Percentiles rank a stretch among this genome's conserved stretches.
phyloP scores from a whole-genome alignment of 164 flowering plant genomes.

The Piper betle region DNA sequence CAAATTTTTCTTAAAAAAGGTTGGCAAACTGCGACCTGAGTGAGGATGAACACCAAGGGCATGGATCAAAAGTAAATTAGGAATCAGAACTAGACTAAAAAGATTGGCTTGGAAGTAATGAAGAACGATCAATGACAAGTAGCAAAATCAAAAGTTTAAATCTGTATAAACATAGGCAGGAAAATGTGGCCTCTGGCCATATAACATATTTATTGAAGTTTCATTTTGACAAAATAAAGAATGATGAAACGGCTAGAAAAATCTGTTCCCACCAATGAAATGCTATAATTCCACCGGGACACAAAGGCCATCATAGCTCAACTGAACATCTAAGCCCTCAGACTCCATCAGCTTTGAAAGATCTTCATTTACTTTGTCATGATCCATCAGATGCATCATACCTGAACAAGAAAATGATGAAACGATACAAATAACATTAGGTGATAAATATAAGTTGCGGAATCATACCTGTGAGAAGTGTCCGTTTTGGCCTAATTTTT shows the following conservation, averaged over 20 bases:
- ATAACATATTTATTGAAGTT: background rate
- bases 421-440: no score
- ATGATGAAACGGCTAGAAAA: background rate
- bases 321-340: constrained; percentile 77
- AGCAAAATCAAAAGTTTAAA: no score
- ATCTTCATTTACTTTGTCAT: constrained; percentile 56
- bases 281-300: constrained; percentile 52
- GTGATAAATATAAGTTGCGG: background rate
- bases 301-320: constrained; percentile 82
- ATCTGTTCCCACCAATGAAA: background rate
- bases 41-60: no score
- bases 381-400: constrained; percentile 99
- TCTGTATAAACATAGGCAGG: no score
- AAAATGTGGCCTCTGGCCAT: background rate
- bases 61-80: no score
- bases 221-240: no score
- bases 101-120: no score
- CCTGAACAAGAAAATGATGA: constrained; percentile 24
- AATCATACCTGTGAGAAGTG: constrained; percentile 74
- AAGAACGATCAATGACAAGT: no score
- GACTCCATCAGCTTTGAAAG: constrained; percentile 49
- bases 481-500: constrained; percentile 68
- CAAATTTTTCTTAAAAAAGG: no score
- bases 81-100: no score
- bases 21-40: no score